Base-by-base conservation (phyloP, 768 basidiomycete genomes). In the Gymnopilus dilepis region DNA sequence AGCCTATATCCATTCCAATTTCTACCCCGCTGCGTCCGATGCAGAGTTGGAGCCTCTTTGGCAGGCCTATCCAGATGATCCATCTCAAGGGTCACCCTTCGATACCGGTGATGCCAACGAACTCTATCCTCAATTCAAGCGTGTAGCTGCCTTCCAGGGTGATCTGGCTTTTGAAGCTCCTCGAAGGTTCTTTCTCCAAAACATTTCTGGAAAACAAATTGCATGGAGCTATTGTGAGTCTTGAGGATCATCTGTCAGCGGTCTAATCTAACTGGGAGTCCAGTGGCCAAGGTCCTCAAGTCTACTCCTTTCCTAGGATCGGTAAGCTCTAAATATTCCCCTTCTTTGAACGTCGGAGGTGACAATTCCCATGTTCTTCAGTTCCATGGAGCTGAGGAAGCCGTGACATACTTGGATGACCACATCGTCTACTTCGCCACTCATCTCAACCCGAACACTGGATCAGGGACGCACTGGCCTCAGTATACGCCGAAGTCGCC, bases 131-230 rank as follows among this genome's bases (percentile, higher is more conserved):
- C 77, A 85, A 58, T 85, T 74, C 69, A 86, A 86, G 65, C 73
- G 83, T 6, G 47, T 85, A 5, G 80, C 84, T 3, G 77, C 83
- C 0, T 72, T 85, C 61, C 76, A 76, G 53, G 85, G 84, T 0
- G 85, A 86, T 54, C 65, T 67, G 5, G 72, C 77, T 0, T 85
- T 86, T 70, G 83, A 84, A 42, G 80, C 77, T 0, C 80, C 83
- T 11, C 73, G 84, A 12, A 71, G 82, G 13, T 80, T 82, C 67
- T 82, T 86, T 65, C 63, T 84, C 26, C 63, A 80, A 50, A 61
- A 73, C 15, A 66, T 69, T 2, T 73, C 81, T 0, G 75, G 73
- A 2, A 76, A 76, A 60, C 80, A 82, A 61, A 74, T 75, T 4
- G 75, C 74, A 1, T 85, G 82, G 81, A 67, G 73, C 1, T 83